Conservation (phyloP, 371 early-diverging fungal genomes). For the Circinella minor region DNA sequence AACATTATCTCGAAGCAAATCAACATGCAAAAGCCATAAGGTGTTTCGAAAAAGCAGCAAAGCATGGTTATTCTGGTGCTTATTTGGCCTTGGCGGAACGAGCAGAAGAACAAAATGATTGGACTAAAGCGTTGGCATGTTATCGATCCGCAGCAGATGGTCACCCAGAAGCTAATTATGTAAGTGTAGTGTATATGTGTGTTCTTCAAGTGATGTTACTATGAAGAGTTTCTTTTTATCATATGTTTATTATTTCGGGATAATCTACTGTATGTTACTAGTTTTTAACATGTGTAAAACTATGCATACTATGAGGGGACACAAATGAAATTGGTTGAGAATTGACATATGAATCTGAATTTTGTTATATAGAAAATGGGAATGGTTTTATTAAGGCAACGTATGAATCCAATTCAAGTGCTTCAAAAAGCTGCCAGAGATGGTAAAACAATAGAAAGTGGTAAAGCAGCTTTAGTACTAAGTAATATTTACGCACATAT, state of each 20-base stretch:
- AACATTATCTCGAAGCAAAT: constrained; percentile 56
- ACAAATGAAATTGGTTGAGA: background rate
- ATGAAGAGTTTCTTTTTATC: no score
- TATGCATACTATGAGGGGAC: no score
- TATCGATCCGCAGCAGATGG: constrained; percentile 82
- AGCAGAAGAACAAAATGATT: constrained; percentile 54
- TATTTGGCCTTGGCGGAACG: constrained; percentile 19
- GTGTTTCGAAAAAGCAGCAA: constrained; percentile 23
- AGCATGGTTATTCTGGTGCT: constrained; percentile 16
- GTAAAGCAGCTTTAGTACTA: constrained; percentile 41
- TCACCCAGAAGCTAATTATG: constrained; percentile 71
- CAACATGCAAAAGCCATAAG: constrained; percentile 11
- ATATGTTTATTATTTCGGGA: no score
- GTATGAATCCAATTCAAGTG: constrained; percentile 33
- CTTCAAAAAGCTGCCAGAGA: constrained; percentile 42
- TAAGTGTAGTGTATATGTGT: constrained; percentile 31
- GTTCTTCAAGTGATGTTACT: background rate
- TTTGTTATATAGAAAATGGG: constrained; percentile 39
- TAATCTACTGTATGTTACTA: no score
- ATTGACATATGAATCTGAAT: background rate
- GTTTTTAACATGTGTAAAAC: no score
- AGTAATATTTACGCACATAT: constrained; percentile 41
- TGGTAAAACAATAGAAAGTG: constrained; percentile 26
- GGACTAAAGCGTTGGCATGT: constrained; percentile 67
- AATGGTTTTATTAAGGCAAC: constrained; percentile 34